Conservation (phyloP, 2,329 filamentous ascomycete genomes). For the Myotisia sp. region DNA sequence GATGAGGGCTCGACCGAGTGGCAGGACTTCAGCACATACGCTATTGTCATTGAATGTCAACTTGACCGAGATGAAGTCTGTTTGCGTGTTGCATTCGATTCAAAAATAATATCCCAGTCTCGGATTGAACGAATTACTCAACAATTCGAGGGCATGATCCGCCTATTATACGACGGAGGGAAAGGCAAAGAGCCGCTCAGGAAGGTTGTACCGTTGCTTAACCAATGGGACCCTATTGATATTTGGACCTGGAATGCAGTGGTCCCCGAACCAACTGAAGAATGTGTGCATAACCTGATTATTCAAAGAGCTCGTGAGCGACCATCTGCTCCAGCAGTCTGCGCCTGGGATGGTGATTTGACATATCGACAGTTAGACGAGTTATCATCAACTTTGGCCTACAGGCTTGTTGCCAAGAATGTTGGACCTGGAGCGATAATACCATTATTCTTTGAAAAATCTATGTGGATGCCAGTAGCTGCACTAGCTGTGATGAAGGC, state of each 20-base stretch:
- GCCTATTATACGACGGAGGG: not conserved
- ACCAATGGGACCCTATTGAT: slow-evolving; percentile 11
- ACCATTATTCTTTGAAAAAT: slow-evolving; percentile 20
- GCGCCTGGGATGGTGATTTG: slow-evolving; percentile 14
- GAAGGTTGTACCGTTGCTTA: too few species aligned
- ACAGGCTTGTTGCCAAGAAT: slow-evolving; percentile 2
- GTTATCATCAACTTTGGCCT: slow-evolving; percentile 11
- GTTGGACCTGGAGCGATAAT: slow-evolving; percentile 17
- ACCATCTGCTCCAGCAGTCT: slow-evolving; percentile 13
- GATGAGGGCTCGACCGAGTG: not conserved
- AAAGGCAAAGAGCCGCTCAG: not conserved
- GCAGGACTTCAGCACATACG: slow-evolving; percentile 1
- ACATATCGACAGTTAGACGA: slow-evolving; percentile 11
- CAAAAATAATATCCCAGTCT: slow-evolving; percentile 1
- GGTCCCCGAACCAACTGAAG: slow-evolving; percentile 10
- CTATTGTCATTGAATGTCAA: slow-evolving; percentile 1
- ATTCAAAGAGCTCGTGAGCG: slow-evolving; percentile 14
- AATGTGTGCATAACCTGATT: slow-evolving; percentile 20
- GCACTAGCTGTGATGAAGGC: slow-evolving; percentile 18
- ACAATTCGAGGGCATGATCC: not conserved
- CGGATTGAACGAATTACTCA: not conserved
- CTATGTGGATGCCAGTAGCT: slow-evolving; percentile 18
- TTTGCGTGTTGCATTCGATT: not conserved
- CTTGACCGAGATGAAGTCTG: not conserved
- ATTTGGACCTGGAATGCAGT: slow-evolving; percentile 16